A percentile compares a stretch with the other conserved stretches of the same genome.
Conservation (phyloP, 345 rosid species). For the Brassica cretica region DNA sequence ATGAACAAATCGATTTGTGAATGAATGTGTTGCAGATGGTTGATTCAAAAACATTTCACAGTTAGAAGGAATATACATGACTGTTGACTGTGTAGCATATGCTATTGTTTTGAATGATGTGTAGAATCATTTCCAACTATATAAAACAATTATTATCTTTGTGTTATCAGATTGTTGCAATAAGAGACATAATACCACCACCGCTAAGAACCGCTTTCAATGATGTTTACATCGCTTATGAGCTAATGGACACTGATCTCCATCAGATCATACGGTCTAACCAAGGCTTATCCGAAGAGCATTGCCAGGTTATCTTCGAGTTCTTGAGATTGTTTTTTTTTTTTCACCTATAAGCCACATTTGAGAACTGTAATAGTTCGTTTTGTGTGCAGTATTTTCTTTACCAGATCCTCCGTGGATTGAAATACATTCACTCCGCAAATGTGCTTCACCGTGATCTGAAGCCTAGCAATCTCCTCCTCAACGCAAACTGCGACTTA, state of each 20-base stretch:
- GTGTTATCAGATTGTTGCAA: conserved; percentile 81
- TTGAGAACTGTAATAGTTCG: not conserved
- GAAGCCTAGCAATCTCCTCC: conserved; percentile 95
- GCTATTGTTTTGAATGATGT: too few relatives aligned
- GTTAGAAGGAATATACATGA: not conserved
- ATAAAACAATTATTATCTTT: not conserved
- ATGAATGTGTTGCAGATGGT: conserved; percentile 1
- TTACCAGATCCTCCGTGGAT: conserved; percentile 96
- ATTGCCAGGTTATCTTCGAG: conserved; percentile 69
- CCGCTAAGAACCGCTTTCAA: conserved; percentile 77
- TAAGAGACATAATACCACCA: conserved; percentile 97
- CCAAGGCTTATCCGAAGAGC: conserved; percentile 88
- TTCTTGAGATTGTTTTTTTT: conserved; percentile 13
- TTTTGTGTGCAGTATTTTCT: conserved; percentile 75
- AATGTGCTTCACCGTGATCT: conserved; percentile 96
- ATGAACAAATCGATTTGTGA: not conserved
- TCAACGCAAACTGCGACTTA: conserved; percentile 93
- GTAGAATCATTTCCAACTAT: not conserved
- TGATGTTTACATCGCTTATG: conserved; percentile 97
- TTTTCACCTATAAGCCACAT: not conserved
- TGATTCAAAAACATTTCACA: not conserved
- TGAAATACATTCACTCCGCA: conserved; percentile 96
- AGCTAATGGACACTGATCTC: conserved; percentile 93
- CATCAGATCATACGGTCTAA: conserved; percentile 88
- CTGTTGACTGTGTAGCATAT: not conserved